Evolutionary conservation across 1,284 basidiomycete genomes (phyloP), one percentile per base, ranked within the genome.

Genomic region (Taiwanofungus camphoratus): DNA sequence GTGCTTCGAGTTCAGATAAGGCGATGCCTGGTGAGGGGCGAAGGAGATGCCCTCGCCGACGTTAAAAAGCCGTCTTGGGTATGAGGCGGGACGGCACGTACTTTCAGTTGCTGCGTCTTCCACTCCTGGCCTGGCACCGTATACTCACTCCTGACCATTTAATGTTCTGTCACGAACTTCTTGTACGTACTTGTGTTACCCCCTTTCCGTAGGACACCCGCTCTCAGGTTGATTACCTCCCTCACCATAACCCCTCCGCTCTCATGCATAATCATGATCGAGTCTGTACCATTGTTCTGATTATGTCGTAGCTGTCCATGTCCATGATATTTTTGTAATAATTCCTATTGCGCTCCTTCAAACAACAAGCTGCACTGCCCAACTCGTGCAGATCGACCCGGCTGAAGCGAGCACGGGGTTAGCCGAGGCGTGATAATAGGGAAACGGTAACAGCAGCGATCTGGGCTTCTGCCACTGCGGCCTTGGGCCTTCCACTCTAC

Each of bases 1-100:
- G 9, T 59, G 60, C 48, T 71, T 69, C 45, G 69, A 71, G 56
- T 67, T 71, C 59, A 62, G 69, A 51, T 71, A 54, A 64, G 36
- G 43, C 5, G 21, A n/a, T 29, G 53, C 52, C n/a, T 32, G 9
- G 26, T 19, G 42, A 39, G 36, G 22, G 34, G 45, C 41, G 30
- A 35, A 35, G 20, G 23, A 31, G 39, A 20, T 46, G 40, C 39
- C 40, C 31, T 41, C 27, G 39, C 33, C 27, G 6, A 19, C 27
- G 29, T 42, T 43, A 41, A 52, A 54, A 54, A 52, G 50, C 42
- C 49, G 48, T 48, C 32, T 26, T 36, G 37, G 33, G 35, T 44
- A n/a, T 24, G 12, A 5, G 4, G 21, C 22, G 30, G 34, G 42
- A 23, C 42, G 34, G 39, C 39, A 22, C 20, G 34, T 36, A 13